Base-by-base conservation (phyloP, 176 grass and related monocot species). In the Phoenix dactylifera region DNA sequence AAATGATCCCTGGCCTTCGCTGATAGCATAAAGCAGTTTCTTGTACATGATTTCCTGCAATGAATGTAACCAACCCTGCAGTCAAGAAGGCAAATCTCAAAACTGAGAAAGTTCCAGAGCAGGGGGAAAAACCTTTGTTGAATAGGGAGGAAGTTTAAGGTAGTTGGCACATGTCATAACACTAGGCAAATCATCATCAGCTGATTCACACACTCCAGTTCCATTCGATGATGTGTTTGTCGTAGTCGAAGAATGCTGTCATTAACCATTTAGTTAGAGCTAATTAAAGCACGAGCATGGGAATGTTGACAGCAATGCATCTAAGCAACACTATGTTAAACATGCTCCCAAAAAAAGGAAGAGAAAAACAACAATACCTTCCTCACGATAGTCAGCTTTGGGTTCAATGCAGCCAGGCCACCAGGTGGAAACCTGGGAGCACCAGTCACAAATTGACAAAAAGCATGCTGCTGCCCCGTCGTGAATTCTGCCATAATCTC, bases 91-190 rank as follows among this genome's bases (percentile, higher is more conserved):
- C 16, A 14, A 26, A 32, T 25, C 39, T 35, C 3, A 6, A 74
- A 16, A 58, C 32, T 25, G 20, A 60, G 59, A 23, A 18, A 52
- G 26, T 12, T 44, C 35, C 9, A 44, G 35, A 44, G 35, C 1
- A 12, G 66, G 65, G 54, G 60, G 80, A 65, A 24, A 39, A 55
- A 95, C 90, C 79, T 95, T 95, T 17, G 79, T 89, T 15, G 90
- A 95, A 64, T 95, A 95, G 4, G 85, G 90, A 6, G 90, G 90
- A 12, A 95, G 82, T 72, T 95, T 95, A 62, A 95, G 86, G 76
- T 89, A 95, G 66, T 95, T 95, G 24, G 86, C 90, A 58, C 90
- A 95, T 18, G 90, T 95, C 90, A 95, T 95, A 4, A 95, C 90
- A 71, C 90, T 95, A 28, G 90, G 90, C 49, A 95, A 71, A 71